Evolutionary conservation across 139 green algal species (phyloP), one percentile per base, ranked within the genome.

Genomic region (Micractinium sp.): DNA sequence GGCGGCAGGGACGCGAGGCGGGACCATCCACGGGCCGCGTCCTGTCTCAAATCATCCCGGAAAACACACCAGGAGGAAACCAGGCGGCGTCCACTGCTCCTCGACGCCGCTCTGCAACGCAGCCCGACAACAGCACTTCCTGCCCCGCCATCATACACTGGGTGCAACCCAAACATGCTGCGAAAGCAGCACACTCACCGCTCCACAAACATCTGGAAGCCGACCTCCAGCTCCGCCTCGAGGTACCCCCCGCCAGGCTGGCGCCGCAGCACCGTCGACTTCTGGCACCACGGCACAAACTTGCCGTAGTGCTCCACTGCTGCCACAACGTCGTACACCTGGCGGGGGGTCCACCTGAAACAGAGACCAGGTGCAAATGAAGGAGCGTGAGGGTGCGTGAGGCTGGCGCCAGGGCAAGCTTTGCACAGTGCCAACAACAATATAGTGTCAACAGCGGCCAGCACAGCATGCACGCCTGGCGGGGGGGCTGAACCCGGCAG

Each of bases 201-300:
- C 87, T 98, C 96, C 36, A 91, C 91, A 90, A 98, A 96, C 18
- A 97, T 80, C 87, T 96, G 95, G 86, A 99, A 99, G 31, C 97
- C 97, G 3, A 99, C 95, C 88, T 98, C 95, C 31, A 99, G 94
- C 93, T 99, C 97, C 13, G 97, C 97, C 75, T 99, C 96, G 79
- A 99, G 88, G 82, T 96, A 96, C 53, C 73, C 23, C 18, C 47
- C 47, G 84, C 63, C n/a, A 56, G 82, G 76, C 35, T 56, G 77
- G 15, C 87, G 86, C 38, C 67, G 53, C 27, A 74, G 53, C 27
- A 99, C 90, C 3, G 83, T 81, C 0, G 93, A 97, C 23, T 84
- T 81, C 74, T 93, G 87, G 87, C 97, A 99, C 95, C 96, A 99
- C 2, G 97, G 97, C 60, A 99, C 95, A 92, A 99, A 99, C 76